Conservation (phyloP, 202 grass and related monocot genomes). For the Sporobolus alterniflorus region DNA sequence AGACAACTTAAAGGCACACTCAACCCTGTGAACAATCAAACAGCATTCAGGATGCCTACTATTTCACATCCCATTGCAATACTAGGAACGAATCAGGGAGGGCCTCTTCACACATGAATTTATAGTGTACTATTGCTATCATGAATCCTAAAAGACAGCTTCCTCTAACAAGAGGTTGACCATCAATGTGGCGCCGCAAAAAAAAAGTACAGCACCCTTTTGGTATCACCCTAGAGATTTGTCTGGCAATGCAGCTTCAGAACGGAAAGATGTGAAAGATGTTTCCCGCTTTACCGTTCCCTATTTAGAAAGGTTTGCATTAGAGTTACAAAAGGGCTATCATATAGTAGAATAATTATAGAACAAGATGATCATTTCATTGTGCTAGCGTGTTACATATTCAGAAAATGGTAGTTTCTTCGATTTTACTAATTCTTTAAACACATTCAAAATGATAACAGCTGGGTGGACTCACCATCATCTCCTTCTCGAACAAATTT, state of each 20-base stretch:
- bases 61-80: slow-evolving; percentile 30
- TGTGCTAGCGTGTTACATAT: not conserved
- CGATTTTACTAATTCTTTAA: not conserved
- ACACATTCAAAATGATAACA: not conserved
- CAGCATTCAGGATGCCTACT: not conserved
- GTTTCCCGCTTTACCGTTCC: slow-evolving; percentile 79
- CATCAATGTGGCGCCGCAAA: not conserved
- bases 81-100: slow-evolving; percentile 18
- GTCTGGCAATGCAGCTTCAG: not conserved
- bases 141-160: not conserved
- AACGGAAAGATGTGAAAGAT: slow-evolving; percentile 61
- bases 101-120: slow-evolving; percentile 34
- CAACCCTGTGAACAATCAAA: slow-evolving; percentile 23
- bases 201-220: not conserved
- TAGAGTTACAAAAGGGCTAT: not conserved
- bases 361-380: not conserved
- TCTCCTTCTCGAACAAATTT: slow-evolving; percentile 96
- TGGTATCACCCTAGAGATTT: not conserved
- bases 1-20: slow-evolving; percentile 19
- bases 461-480: slow-evolving; percentile 53
- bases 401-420: not conserved
- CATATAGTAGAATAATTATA: not conserved
- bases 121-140: not conserved
- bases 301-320: slow-evolving; percentile 41
- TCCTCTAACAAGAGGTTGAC: not conserved